phyloP scores from a whole-genome alignment of 73 alveolate species.

The Stentor roeselii region DNA sequence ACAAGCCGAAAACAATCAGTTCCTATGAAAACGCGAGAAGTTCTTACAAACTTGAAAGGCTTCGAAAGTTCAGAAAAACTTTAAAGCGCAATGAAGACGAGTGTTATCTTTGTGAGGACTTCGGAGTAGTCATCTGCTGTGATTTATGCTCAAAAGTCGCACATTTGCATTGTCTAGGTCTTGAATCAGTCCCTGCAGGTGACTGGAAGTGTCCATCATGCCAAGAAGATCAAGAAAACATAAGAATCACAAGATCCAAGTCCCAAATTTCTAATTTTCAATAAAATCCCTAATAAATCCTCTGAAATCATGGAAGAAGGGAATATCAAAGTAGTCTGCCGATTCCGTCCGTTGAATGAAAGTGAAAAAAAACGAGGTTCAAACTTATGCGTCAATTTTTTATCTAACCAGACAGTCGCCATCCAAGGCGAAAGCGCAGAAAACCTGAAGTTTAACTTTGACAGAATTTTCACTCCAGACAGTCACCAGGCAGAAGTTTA shows the following conservation, averaged over 20 bases:
- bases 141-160: slow-evolving; percentile 21
- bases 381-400: background rate
- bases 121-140: background rate
- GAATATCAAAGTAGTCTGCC: background rate
- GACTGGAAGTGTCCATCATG: slow-evolving; percentile 18
- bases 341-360: background rate
- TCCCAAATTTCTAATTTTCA: too few species aligned
- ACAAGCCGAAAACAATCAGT: background rate
- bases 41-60: background rate
- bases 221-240: background rate
- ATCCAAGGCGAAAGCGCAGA: background rate
- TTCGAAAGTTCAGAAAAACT: background rate
- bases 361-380: background rate
- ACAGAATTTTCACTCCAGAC: background rate
- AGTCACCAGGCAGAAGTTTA: slow-evolving; percentile 40
- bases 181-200: slow-evolving; percentile 10
- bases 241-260: background rate
- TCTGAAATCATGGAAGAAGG: too few species aligned
- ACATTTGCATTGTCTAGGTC: background rate
- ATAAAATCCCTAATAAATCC: too few species aligned
- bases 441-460: background rate
- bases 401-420: background rate
- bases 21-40: slow-evolving; percentile 3
- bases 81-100: background rate
- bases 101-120: slow-evolving; percentile 5